Percentiles rank a stretch among this genome's conserved stretches.
Conservation (phyloP, 352 stramenopile genomes). For the Plasmopara muralis region DNA sequence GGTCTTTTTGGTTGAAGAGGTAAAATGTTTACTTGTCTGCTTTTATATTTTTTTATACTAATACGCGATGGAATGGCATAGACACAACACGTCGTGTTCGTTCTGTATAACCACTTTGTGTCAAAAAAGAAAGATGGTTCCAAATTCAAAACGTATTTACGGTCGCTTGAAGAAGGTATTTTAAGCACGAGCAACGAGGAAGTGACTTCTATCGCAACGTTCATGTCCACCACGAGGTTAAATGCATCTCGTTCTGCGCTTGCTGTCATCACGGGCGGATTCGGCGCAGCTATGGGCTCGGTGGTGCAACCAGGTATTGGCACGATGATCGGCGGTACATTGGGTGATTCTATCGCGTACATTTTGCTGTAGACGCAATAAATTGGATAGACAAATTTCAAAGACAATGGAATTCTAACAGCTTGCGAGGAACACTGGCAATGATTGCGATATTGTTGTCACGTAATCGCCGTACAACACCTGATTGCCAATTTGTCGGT, state of each 20-base stretch:
- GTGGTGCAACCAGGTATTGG: conserved; percentile 63
- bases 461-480: too few relatives aligned
- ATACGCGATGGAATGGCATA: conserved; percentile 12
- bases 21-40: conserved; percentile 12
- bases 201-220: conserved; percentile 26
- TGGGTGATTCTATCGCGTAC: conserved; percentile 79
- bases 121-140: conserved; percentile 27
- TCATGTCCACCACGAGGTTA: conserved; percentile 43
- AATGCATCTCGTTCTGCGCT: conserved; percentile 60
- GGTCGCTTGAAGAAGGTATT: conserved; percentile 24
- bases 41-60: too few relatives aligned
- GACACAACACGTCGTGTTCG: conserved; percentile 62
- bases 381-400: background rate
- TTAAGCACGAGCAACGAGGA: conserved; percentile 32
- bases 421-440: too few relatives aligned
- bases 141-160: conserved; percentile 34
- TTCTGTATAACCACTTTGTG: conserved; percentile 60
- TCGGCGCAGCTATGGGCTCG: conserved; percentile 65
- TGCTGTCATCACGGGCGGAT: conserved; percentile 57
- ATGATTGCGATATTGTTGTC: too few relatives aligned
- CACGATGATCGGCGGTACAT: conserved; percentile 68
- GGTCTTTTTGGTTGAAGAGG: conserved; percentile 82
- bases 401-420: background rate
- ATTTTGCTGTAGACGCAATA: conserved; percentile 39
- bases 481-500: background rate